Evolutionary conservation across 352 stramenopile genomes (phyloP).

Genomic region (Phytopythium litorale): DNA sequence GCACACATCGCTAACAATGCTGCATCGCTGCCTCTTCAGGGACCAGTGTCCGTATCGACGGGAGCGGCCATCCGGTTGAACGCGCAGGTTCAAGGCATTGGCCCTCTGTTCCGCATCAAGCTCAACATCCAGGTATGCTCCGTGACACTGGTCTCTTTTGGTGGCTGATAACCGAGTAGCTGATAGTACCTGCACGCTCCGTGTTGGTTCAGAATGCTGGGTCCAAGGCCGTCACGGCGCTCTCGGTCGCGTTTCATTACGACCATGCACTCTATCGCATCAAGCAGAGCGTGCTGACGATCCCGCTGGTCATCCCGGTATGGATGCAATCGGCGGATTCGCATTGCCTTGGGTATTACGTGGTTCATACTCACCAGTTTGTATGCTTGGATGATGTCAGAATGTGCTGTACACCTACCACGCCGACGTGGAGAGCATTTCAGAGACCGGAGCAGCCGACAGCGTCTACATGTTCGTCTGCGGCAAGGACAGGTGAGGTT

Average conservation of each 20-base stretch:
- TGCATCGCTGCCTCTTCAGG: conserved; percentile 19
- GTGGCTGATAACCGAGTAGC: not conserved
- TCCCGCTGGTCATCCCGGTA: conserved; percentile 75
- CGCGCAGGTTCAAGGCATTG: conserved; percentile 78
- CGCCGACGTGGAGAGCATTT: conserved; percentile 70
- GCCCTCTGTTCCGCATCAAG: conserved; percentile 79
- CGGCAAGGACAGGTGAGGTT: conserved; percentile 66
- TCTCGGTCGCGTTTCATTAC: conserved; percentile 75
- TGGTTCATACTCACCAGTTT: not conserved
- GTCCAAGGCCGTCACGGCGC: conserved; percentile 55
- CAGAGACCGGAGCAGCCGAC: conserved; percentile 59
- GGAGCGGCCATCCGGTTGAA: conserved; percentile 75
- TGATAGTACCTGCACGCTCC: not conserved
- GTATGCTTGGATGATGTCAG: conserved; percentile 17
- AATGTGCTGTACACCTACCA: conserved; percentile 71
- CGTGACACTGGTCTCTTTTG: not conserved
- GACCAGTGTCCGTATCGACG: conserved; percentile 66
- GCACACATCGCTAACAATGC: not conserved
- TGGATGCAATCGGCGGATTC: conserved; percentile 1
- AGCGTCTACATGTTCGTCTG: conserved; percentile 81
- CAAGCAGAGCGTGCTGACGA: conserved; percentile 52
- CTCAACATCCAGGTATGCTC: conserved; percentile 59
- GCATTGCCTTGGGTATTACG: not conserved
- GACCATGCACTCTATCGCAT: conserved; percentile 73
- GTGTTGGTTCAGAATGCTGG: conserved; percentile 45